Evolutionary conservation across 441 rosid species (phyloP), one percentile per base, ranked within the genome.

Genomic region (Aleurites moluccanus): DNA sequence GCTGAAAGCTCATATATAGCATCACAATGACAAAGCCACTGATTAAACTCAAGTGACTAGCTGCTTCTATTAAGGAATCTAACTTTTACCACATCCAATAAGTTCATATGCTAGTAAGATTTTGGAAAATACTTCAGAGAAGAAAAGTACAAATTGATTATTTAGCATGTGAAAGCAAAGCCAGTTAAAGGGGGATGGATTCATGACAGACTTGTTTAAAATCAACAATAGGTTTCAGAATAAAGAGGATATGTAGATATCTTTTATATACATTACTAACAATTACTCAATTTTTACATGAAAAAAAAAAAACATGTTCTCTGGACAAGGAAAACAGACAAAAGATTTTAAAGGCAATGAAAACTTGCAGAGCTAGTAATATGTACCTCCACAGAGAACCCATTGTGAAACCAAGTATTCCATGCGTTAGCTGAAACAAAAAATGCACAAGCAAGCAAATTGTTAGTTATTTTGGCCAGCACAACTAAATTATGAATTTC

Each of bases 341-440:
- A 23, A 60, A 27, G 20, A 35, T 30, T 44, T 35, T 35, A 40
- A 42, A 64, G 21, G 60, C 28, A 63, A 30, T 10, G 25, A 5
- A 61, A 18, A 55, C 33, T 18, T 13, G 60, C 10, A 49, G 50
- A 59, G 70, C 14, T 59, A 50, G 20, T 52, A 70, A 45, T 57
- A 30, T 75, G 63, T 83, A 95, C 99, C 96, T 92, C 99, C 98
- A 92, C 71, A 92, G 69, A 59, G 92, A 83, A 69, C 98, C 99
- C 83, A 95, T 87, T 5, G 92, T 80, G 64, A 91, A 89, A 69
- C 99, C 99, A 74, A 90, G 85, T 67, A 90, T 63, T 33, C 99
- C 99, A 84, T 90, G 94, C 14, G 85, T 89, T 80, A 95, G 88
- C 99, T 95, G 91, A 83, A 78, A 73, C 33, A 15, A 71, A 66